A percentile compares a stretch with the other conserved stretches of the same genome.
Conservation (phyloP, 805 yeast species). For the Kazachstania viticola region DNA sequence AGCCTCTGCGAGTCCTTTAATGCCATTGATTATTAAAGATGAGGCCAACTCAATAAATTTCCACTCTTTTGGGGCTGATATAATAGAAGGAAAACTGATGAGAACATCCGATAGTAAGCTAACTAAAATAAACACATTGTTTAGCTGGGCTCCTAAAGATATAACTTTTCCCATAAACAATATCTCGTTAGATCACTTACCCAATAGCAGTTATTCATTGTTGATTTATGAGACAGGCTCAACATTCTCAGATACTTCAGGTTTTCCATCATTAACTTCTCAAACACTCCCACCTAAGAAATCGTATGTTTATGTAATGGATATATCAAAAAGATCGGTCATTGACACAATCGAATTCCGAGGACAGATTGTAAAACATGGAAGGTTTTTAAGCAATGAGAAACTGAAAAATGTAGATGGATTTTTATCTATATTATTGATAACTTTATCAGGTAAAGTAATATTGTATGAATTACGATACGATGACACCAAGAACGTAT, state of each 20-base stretch:
- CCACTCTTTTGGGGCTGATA: no score
- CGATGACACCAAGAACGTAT: conserved; percentile 3
- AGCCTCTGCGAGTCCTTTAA: not conserved
- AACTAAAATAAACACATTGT: no score
- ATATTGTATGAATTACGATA: conserved; percentile 15
- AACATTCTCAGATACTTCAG: no score
- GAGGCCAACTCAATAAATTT: conserved; percentile 1
- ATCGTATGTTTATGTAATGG: conserved; percentile 3
- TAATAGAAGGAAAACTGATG: no score
- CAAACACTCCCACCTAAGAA: no score
- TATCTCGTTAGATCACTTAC: conserved; percentile 3
- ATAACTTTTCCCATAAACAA: no score
- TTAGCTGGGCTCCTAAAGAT: no score
- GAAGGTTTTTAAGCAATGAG: conserved; percentile 8
- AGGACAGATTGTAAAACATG: conserved; percentile 12
- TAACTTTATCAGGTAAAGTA: conserved; percentile 15
- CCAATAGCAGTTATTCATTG: not conserved
- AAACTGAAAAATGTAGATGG: not conserved
- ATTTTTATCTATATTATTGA: conserved; percentile 10
- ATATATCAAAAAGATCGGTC: conserved; percentile 2
- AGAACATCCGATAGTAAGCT: no score
- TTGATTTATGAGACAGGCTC: not conserved
- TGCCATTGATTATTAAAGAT: not conserved
- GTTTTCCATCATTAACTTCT: no score
- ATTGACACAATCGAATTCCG: conserved; percentile 14